Base-by-base conservation (phyloP, 768 basidiomycete species). In the Hemileccinum impolitum region DNA sequence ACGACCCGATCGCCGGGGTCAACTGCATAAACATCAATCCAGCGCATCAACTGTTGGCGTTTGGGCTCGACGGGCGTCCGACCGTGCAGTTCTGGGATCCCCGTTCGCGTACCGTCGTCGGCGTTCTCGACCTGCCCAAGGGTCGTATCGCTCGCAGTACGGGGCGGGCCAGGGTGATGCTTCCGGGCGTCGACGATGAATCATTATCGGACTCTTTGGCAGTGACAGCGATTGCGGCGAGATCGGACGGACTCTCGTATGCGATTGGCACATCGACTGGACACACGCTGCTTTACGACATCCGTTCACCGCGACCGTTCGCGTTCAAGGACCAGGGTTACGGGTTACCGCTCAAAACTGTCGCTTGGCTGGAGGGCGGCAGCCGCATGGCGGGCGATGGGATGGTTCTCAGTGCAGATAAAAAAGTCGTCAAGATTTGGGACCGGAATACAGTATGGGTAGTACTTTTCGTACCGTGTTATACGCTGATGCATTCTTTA, bases 361-460 rank as follows among this genome's bases (percentile, higher is more conserved):
- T 98, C 3, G 66, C 76, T 14, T 99, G 96, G 96, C 81, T 97
- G 17, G 90, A 94, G 59, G 90, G 90, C 31, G 90, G 89, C 11
- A 81, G 76, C 45, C 75, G 77, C 57, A 90, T 88, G 83, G 88
- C 87, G 2, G 91, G 91, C 42, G 87, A 90, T 39, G 88, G 90
- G 1, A 80, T 94, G 74, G 80, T 99, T 15, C 73, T 94, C 46
- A 94, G 88, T 66, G 91, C 93, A 1, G 96, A 99, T 69, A 90
- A 85, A 68, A 98, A 98, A 66, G 95, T 99, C 23, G 80, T 97
- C 61, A 99, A 99, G 70, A 86, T 98, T 25, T 99, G 96, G 96
- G 89, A 94, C 63, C 80, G 85, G 46, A 80, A 88, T 66, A 78
- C 77, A 35, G 91, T 91, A 71, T 46, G 88, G 72, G 39, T 21